Conservation (phyloP, 1,284 basidiomycete genomes). For the Anthracocystis setariae region DNA sequence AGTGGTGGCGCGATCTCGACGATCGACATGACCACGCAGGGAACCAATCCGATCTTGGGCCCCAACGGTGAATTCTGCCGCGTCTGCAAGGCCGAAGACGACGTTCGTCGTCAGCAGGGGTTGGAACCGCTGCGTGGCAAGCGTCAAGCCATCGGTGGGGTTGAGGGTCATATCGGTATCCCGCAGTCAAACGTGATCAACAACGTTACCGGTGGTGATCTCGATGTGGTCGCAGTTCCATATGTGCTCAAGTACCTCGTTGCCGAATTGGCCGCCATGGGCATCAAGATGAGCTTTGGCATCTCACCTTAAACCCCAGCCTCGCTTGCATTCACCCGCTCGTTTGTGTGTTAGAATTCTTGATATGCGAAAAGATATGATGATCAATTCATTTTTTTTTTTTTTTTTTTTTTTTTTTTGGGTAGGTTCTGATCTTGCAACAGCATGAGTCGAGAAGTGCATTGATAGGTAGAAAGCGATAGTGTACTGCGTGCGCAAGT, state of each 20-base stretch:
- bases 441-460: too few species aligned
- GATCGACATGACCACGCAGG: slow-evolving; percentile 37
- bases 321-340: background rate
- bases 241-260: slow-evolving; percentile 76
- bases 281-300: slow-evolving; percentile 70
- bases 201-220: slow-evolving; percentile 50
- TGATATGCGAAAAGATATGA: too few species aligned
- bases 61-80: slow-evolving; percentile 65
- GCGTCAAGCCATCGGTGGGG: slow-evolving; percentile 37
- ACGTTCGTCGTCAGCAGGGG: slow-evolving; percentile 34
- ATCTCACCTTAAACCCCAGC: slow-evolving; percentile 22
- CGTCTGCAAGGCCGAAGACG: slow-evolving; percentile 57
- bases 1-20: slow-evolving; percentile 33
- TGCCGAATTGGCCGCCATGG: slow-evolving; percentile 74
- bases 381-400: too few species aligned
- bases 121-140: slow-evolving; percentile 40
- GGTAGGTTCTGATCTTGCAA: too few species aligned
- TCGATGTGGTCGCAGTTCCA: slow-evolving; percentile 77
- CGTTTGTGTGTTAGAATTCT: too few species aligned
- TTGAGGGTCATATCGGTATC: slow-evolving; percentile 45
- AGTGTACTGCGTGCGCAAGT: too few species aligned
- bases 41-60: slow-evolving; percentile 45
- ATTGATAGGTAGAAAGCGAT: too few species aligned
- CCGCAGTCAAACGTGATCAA: slow-evolving; percentile 47
- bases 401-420: too few species aligned